Conservation (phyloP, 2,329 filamentous ascomycete species). For the Penicillium concentricum region DNA sequence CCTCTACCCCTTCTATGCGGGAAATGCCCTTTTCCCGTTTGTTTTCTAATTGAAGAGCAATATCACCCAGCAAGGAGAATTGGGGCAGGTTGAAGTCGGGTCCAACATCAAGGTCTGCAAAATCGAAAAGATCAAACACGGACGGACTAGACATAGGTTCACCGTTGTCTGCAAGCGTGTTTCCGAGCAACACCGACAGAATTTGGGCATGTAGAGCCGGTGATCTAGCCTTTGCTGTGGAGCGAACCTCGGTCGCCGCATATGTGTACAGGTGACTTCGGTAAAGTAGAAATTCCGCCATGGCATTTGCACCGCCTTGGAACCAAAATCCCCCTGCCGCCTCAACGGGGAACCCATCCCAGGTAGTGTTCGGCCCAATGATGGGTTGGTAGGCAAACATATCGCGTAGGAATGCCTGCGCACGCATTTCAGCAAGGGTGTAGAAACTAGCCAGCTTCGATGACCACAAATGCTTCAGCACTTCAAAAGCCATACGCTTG, state of each 20-base stretch:
- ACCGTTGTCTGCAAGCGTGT: constrained; percentile 63
- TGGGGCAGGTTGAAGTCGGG: constrained; percentile 50
- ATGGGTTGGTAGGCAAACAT: constrained; percentile 70
- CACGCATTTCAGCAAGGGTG: constrained; percentile 75
- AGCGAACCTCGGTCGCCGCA: constrained; percentile 77
- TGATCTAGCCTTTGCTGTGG: constrained; percentile 67
- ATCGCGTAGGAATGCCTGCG: constrained; percentile 75
- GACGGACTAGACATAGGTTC: constrained; percentile 68
- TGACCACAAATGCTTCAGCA: constrained; percentile 79
- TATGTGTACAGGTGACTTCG: constrained; percentile 81
- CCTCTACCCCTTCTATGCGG: constrained; percentile 68
- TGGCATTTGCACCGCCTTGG: constrained; percentile 64
- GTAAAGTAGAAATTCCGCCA: constrained; percentile 74
- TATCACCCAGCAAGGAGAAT: constrained; percentile 60
- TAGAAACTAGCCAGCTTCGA: constrained; percentile 74
- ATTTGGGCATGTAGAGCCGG: constrained; percentile 69
- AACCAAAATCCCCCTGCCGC: constrained; percentile 67
- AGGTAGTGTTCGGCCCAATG: constrained; percentile 67
- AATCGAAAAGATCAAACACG: constrained; percentile 92
- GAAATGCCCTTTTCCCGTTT: constrained; percentile 56
- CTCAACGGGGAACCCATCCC: constrained; percentile 66
- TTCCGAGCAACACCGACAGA: constrained; percentile 69
- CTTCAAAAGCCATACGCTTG: constrained; percentile 67
- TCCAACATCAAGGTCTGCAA: constrained; percentile 65
- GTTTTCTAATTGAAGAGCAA: constrained; percentile 67